These are phyloP conservation scores for Emericellopsis terricola DNA, from an alignment of 495 filamentous ascomycete genomes.

Conservation along the genomic window DNA sequence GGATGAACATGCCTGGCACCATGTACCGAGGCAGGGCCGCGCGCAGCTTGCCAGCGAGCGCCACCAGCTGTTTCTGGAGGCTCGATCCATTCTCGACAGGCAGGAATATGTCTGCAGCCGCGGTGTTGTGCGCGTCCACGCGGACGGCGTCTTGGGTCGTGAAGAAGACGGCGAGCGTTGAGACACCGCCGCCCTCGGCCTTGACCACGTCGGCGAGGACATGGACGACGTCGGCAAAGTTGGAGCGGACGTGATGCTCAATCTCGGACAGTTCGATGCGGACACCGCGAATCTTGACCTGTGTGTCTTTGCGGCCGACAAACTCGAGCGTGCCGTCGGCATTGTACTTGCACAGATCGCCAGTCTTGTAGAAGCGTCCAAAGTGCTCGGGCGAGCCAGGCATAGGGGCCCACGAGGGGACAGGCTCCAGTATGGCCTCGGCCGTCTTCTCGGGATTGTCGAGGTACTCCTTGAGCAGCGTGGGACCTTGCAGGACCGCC, in stretches of 20 bases:
- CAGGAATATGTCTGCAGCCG: background rate
- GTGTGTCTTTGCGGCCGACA: slow-evolving; percentile 6
- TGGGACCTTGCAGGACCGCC: slow-evolving; percentile 26
- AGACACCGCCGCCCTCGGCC: background rate
- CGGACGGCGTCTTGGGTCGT: background rate
- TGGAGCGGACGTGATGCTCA: background rate
- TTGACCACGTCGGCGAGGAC: background rate
- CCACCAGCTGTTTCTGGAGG: background rate
- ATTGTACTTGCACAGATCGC: slow-evolving; percentile 12
- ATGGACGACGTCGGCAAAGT: background rate
- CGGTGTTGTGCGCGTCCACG: background rate
- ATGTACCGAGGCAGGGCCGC: background rate
- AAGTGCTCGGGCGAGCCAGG: too few relatives aligned
- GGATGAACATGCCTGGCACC: slow-evolving; percentile 7
- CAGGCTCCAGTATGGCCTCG: too few relatives aligned
- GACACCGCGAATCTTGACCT: background rate
- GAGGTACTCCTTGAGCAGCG: slow-evolving; percentile 12
- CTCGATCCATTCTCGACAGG: background rate
- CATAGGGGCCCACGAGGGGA: too few relatives aligned
- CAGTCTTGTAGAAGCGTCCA: background rate
- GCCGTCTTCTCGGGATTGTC: background rate
- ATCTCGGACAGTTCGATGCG: slow-evolving; percentile 1
- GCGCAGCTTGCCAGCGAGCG: background rate
- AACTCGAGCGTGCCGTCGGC: slow-evolving; percentile 25
- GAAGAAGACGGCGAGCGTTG: background rate